Evolutionary conservation across 768 basidiomycete genomes (phyloP).

Genomic region (Lentinula edodes): DNA sequence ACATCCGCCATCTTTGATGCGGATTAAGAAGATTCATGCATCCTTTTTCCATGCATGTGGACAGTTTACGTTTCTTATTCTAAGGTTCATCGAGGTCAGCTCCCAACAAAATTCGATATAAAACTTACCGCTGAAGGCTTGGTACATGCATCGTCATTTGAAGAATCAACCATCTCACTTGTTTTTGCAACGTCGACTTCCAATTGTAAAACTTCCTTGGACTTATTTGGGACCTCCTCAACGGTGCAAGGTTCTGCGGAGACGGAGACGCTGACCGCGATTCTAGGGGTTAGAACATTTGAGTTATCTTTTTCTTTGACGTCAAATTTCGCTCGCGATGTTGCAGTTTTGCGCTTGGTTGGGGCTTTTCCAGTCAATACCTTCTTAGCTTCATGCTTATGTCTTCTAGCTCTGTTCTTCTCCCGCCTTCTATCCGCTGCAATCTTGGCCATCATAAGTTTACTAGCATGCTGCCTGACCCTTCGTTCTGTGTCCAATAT

Average conservation of each 20-base stretch:
- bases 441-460: background rate
- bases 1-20: background rate
- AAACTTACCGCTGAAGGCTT: too few species aligned
- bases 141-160: background rate
- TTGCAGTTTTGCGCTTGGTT: too few species aligned
- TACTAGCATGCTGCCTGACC: background rate
- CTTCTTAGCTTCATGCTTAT: background rate
- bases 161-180: background rate
- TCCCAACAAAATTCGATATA: too few species aligned
- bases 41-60: background rate
- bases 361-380: background rate
- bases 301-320: too few species aligned
- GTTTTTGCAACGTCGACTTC: background rate
- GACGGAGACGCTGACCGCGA: too few species aligned
- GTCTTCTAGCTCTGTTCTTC: too few species aligned
- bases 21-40: conserved; percentile 3
- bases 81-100: background rate
- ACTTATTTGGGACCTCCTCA: too few species aligned
- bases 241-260: too few species aligned
- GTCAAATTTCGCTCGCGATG: too few species aligned
- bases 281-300: too few species aligned
- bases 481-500: background rate
- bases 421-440: too few species aligned
- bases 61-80: background rate
- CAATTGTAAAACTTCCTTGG: too few species aligned